These are phyloP conservation scores for Leccinum pseudoinsigne DNA, from an alignment of 1,284 basidiomycete species.

Conservation along the genomic window DNA sequence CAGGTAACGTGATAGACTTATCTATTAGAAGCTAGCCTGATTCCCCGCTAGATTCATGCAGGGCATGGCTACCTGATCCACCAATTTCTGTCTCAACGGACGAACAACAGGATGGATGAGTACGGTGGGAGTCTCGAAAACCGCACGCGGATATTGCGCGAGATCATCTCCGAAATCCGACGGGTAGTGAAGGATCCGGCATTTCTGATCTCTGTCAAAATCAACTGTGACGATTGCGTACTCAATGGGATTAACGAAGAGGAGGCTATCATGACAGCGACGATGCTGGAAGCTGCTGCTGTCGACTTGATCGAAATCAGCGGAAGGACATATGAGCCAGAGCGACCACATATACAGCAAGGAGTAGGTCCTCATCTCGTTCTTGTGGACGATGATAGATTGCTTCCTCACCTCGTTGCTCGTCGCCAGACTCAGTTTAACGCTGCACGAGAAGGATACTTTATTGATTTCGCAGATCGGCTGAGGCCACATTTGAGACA, in stretches of 20 bases:
- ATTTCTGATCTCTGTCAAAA: conserved; percentile 49
- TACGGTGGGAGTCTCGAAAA: conserved; percentile 54
- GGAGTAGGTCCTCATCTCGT: conserved; percentile 17
- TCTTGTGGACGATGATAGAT: conserved; percentile 7
- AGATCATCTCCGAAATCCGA: conserved; percentile 40
- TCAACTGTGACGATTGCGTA: conserved; percentile 40
- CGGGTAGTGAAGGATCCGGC: conserved; percentile 24
- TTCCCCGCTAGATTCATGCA: conserved; percentile 36
- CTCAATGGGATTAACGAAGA: conserved; percentile 32
- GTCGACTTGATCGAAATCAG: conserved; percentile 53
- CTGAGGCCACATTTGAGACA: conserved; percentile 37
- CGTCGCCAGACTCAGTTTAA: conserved; percentile 32
- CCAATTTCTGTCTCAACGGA: conserved; percentile 41
- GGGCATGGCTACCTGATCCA: conserved; percentile 49
- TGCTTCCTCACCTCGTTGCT: background rate
- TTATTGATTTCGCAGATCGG: conserved; percentile 41
- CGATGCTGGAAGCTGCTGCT: conserved; percentile 41
- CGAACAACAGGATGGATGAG: conserved; percentile 50
- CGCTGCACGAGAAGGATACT: conserved; percentile 40
- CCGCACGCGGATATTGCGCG: conserved; percentile 36
- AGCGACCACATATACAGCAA: conserved; percentile 14
- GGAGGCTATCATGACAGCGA: conserved; percentile 44
- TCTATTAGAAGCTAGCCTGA: background rate
- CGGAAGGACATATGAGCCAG: conserved; percentile 45
- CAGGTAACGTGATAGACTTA: conserved; percentile 19